phyloP scores from a whole-genome alignment of 2,329 filamentous ascomycete genomes.

The Verticillium zaregamsianum region DNA sequence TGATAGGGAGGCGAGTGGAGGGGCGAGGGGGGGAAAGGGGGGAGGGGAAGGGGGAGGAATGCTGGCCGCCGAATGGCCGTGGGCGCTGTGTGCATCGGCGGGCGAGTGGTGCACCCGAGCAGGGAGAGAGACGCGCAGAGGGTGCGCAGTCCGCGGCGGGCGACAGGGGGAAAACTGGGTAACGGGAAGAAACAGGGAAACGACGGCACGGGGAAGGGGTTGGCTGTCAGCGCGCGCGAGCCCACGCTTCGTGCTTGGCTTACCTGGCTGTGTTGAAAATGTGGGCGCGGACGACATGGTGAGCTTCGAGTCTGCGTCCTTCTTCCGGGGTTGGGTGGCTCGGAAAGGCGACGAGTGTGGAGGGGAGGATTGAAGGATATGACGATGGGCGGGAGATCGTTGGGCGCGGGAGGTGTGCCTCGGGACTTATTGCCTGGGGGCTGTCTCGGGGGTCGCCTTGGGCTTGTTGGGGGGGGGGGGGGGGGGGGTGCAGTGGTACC shows the following conservation, averaged over 20 bases:
- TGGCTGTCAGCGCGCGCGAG: neutral
- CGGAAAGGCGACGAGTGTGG: neutral
- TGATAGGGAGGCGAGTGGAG: slow-evolving; percentile 10
- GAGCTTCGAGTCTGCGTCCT: neutral
- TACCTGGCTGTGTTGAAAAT: slow-evolving; percentile 15
- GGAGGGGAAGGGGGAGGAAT: slow-evolving; percentile 7
- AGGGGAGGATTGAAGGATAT: neutral
- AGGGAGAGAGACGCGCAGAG: neutral
- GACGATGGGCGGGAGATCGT: neutral
- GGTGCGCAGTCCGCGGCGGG: slow-evolving; percentile 5
- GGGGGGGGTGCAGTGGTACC: neutral
- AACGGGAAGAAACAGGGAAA: neutral
- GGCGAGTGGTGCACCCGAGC: neutral
- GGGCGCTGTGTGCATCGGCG: neutral
- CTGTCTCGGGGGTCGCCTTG: neutral
- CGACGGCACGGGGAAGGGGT: neutral
- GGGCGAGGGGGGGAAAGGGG: slow-evolving; percentile 12
- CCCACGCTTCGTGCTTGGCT: slow-evolving; percentile 10
- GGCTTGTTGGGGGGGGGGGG: too few relatives aligned
- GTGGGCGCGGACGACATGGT: neutral
- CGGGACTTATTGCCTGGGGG: neutral
- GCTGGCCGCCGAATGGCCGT: neutral
- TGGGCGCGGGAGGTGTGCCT: neutral
- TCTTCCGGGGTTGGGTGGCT: neutral
- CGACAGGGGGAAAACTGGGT: slow-evolving; percentile 2